Conservation (phyloP, 495 filamentous ascomycete species). For the Staphylotrichum tortipilum region DNA sequence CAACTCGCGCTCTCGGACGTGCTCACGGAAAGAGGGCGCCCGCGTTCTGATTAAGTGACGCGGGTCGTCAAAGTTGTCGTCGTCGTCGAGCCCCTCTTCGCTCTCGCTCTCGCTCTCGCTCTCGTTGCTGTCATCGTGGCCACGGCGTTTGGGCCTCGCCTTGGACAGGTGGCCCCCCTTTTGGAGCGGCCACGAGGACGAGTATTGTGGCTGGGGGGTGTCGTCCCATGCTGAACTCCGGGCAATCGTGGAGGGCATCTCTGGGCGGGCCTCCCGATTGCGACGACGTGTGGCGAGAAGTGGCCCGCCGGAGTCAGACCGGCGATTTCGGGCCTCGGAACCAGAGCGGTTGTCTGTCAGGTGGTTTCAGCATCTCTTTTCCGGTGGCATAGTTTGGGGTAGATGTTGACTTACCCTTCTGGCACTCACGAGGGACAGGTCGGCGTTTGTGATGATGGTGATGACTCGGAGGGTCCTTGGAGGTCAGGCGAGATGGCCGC, state of each 20-base stretch:
- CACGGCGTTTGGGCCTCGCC: not conserved
- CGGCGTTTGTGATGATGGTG: not conserved
- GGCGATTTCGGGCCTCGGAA: not conserved
- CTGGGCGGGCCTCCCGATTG: not conserved
- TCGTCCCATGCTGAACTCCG: constrained; percentile 13
- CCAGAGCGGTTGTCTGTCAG: constrained; percentile 1
- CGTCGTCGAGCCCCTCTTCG: constrained; percentile 3
- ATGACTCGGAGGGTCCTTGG: constrained; percentile 1
- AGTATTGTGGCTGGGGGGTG: constrained; percentile 8
- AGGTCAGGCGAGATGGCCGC: not conserved
- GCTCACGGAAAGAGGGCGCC: not conserved
- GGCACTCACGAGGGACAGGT: not conserved
- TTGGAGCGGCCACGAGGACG: constrained; percentile 19
- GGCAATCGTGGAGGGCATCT: not conserved
- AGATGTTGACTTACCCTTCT: not conserved
- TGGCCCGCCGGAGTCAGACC: constrained; percentile 4
- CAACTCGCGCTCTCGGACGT: not conserved
- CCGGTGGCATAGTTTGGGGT: not conserved
- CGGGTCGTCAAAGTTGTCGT: not conserved
- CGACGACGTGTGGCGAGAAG: not conserved
- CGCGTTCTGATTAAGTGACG: not conserved
- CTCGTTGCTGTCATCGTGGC: not conserved
- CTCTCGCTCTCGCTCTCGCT: constrained; percentile 14
- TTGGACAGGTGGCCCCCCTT: not conserved
- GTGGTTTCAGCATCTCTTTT: not conserved